A percentile compares a stretch with the other conserved stretches of the same genome.
Evolutionary conservation across 2,329 filamentous ascomycete species (phyloP).

Genomic region (Alternaria metachromatica): DNA sequence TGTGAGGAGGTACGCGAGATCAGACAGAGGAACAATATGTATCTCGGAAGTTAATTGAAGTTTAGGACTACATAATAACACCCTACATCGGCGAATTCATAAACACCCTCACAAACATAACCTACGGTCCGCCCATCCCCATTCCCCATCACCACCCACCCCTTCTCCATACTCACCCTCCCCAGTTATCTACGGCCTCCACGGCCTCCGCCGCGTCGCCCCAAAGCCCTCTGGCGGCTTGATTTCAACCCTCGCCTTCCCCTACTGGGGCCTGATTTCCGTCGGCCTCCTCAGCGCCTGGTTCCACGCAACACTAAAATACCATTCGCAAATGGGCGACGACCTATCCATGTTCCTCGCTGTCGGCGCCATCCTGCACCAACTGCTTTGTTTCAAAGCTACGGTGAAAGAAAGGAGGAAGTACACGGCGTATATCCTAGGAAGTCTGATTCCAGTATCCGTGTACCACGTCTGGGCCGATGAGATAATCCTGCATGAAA

Average conservation of each 20-base stretch:
- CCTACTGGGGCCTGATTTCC: constrained; percentile 53
- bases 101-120: constrained; percentile 60
- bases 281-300: constrained; percentile 53
- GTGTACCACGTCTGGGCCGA: constrained; percentile 48
- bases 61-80: constrained; percentile 61
- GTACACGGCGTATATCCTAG: constrained; percentile 36
- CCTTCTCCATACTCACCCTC: neutral
- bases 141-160: too few relatives aligned
- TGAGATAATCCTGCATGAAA: constrained; percentile 49
- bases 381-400: constrained; percentile 53
- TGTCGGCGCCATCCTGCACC: constrained; percentile 60
- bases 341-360: constrained; percentile 67
- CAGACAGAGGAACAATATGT: neutral
- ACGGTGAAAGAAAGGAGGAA: constrained; percentile 29
- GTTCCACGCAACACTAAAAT: constrained; percentile 55
- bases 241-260: constrained; percentile 43
- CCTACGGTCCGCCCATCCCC: constrained; percentile 51
- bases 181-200: constrained; percentile 45
- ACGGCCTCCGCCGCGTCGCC: constrained; percentile 40
- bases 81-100: constrained; percentile 61
- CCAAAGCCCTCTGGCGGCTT: constrained; percentile 36
- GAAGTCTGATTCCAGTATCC: constrained; percentile 40
- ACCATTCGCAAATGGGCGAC: constrained; percentile 59
- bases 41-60: neutral
- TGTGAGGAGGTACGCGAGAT: constrained; percentile 41